phyloP scores from a whole-genome alignment of 768 basidiomycete species.

The Lyophyllum decastes region DNA sequence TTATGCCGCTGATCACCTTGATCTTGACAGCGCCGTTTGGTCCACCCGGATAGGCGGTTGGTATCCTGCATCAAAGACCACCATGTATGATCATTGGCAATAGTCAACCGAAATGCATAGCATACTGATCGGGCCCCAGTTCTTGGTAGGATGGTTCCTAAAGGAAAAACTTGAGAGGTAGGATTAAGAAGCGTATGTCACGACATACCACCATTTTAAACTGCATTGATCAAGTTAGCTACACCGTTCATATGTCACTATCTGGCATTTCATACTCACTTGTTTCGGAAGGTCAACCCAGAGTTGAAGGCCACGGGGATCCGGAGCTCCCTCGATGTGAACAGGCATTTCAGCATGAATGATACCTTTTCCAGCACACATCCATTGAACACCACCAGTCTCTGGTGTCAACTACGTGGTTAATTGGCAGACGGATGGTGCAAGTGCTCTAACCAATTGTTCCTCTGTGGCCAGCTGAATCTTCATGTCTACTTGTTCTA shows the following conservation, averaged over 20 bases:
- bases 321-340: conserved; percentile 60
- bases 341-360: conserved; percentile 92
- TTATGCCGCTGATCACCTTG: conserved; percentile 88
- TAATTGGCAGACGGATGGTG: not conserved
- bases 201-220: conserved; percentile 71
- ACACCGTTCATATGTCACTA: conserved; percentile 10
- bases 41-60: conserved; percentile 72
- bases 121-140: conserved; percentile 61
- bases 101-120: conserved; percentile 2
- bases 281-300: conserved; percentile 83
- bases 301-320: conserved; percentile 84
- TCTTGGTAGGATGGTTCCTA: conserved; percentile 86
- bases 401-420: conserved; percentile 26
- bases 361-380: conserved; percentile 82
- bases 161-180: not conserved
- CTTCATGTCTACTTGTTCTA: conserved; percentile 82
- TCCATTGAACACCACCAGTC: conserved; percentile 93
- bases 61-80: conserved; percentile 47
- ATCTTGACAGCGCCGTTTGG: conserved; percentile 66
- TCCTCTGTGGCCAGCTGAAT: conserved; percentile 85
- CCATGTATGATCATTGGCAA: not conserved
- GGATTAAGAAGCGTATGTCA: not conserved
- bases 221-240: conserved; percentile 32
- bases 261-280: conserved; percentile 30
- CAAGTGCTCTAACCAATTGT: conserved; percentile 45